Conservation (phyloP, 129 eudicot genomes). For the Erigeron canadensis region DNA sequence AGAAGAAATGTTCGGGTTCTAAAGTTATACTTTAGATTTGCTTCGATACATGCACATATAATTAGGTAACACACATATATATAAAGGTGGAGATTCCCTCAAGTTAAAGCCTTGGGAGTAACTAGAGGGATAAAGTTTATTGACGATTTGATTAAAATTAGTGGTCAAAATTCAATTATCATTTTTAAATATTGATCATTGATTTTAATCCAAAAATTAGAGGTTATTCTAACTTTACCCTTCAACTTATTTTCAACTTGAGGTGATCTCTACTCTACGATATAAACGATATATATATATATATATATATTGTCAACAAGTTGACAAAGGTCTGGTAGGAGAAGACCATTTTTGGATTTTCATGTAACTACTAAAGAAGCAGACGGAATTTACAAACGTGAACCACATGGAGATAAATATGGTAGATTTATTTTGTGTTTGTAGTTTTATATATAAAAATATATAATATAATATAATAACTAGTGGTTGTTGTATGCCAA, state of each 20-base stretch:
- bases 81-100: too few relatives aligned
- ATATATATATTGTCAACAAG: slow-evolving; percentile 7
- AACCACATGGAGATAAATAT: slow-evolving; percentile 27
- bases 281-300: too few relatives aligned
- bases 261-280: too few relatives aligned
- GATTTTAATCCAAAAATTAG: too few relatives aligned
- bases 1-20: background rate
- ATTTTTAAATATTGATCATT: too few relatives aligned
- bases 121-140: too few relatives aligned
- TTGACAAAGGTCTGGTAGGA: slow-evolving; percentile 26
- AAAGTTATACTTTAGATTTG: background rate
- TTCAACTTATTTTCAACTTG: too few relatives aligned
- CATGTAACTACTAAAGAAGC: slow-evolving; percentile 1
- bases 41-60: slow-evolving; percentile 17
- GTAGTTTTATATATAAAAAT: background rate
- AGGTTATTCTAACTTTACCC: too few relatives aligned
- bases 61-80: slow-evolving; percentile 10
- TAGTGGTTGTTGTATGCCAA: background rate
- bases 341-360: slow-evolving; percentile 5
- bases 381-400: slow-evolving; percentile 14
- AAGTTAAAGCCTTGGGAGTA: too few relatives aligned
- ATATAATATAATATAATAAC: background rate
- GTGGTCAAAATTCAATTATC: too few relatives aligned
- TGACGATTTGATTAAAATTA: too few relatives aligned
- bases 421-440: background rate